Conservation (phyloP, 352 stramenopile genomes). For the Hyaloperonospora brassicae region DNA sequence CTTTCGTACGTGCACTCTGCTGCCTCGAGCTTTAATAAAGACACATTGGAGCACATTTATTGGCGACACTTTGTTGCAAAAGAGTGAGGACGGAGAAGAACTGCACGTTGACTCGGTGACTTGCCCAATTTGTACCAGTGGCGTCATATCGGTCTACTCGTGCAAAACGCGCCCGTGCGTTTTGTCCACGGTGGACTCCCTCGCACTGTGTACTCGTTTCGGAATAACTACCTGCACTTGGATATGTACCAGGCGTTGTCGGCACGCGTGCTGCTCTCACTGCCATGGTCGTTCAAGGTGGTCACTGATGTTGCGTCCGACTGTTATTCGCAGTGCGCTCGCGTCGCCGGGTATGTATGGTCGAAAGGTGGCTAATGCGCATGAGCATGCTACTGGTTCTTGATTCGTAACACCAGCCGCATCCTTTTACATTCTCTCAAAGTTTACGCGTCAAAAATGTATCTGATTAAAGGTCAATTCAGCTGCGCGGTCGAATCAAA, state of each 20-base stretch:
- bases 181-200: slow-evolving; percentile 52
- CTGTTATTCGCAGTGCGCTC: slow-evolving; percentile 53
- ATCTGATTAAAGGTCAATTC: slow-evolving; percentile 29
- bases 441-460: slow-evolving; percentile 35
- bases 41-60: slow-evolving; percentile 4
- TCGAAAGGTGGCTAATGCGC: slow-evolving; percentile 52
- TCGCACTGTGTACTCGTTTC: slow-evolving; percentile 57
- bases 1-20: slow-evolving; percentile 17
- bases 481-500: slow-evolving; percentile 24
- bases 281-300: slow-evolving; percentile 64
- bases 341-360: slow-evolving; percentile 60
- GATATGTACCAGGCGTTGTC: slow-evolving; percentile 59
- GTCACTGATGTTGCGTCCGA: slow-evolving; percentile 56
- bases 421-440: slow-evolving; percentile 52
- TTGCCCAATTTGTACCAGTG: slow-evolving; percentile 46
- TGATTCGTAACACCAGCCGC: slow-evolving; percentile 27
- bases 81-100: slow-evolving; percentile 11
- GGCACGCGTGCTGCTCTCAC: slow-evolving; percentile 44
- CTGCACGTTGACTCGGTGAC: slow-evolving; percentile 30
- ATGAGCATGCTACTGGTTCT: slow-evolving; percentile 44
- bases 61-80: slow-evolving; percentile 5
- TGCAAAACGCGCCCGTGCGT: slow-evolving; percentile 60
- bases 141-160: slow-evolving; percentile 47
- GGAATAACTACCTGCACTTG: slow-evolving; percentile 69
- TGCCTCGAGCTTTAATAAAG: slow-evolving; percentile 5